phyloP scores from a whole-genome alignment of 2,329 filamentous ascomycete species.

The Fusarium heterosporum region DNA sequence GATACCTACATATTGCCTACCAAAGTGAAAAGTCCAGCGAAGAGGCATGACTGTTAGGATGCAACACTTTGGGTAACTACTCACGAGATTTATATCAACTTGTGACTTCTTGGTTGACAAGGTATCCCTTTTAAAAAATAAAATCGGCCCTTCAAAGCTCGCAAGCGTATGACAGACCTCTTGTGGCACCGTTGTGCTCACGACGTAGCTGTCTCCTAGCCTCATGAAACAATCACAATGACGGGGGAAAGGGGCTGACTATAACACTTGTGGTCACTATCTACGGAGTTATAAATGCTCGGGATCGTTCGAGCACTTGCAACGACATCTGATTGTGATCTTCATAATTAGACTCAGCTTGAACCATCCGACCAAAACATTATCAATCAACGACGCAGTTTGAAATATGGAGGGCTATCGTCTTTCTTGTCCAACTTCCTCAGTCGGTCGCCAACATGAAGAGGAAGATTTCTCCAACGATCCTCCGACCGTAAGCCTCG shows the following conservation, averaged over 20 bases:
- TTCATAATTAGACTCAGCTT: neutral
- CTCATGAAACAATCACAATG: slow-evolving; percentile 25
- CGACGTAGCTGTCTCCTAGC: neutral
- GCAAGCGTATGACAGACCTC: slow-evolving; percentile 7
- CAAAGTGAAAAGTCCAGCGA: too few relatives aligned
- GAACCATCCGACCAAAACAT: neutral
- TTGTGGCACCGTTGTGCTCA: slow-evolving; percentile 18
- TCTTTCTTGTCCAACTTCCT: slow-evolving; percentile 1
- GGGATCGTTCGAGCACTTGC: neutral
- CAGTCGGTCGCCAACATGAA: neutral
- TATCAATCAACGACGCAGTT: neutral
- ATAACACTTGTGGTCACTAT: neutral
- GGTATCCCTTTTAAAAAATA: neutral
- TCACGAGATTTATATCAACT: neutral
- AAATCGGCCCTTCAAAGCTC: slow-evolving; percentile 21
- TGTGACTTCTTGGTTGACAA: neutral
- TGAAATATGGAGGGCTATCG: slow-evolving; percentile 2
- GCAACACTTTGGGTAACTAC: neutral
- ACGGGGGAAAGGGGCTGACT: neutral
- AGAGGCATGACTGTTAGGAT: neutral
- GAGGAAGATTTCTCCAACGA: slow-evolving; percentile 29
- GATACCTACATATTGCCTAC: neutral
- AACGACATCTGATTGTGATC: neutral
- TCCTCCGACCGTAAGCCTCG: slow-evolving; percentile 32
- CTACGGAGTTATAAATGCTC: neutral